These are phyloP conservation scores for Mitragyna speciosa DNA, from an alignment of 257 asterid genomes.

Conservation along the genomic window DNA sequence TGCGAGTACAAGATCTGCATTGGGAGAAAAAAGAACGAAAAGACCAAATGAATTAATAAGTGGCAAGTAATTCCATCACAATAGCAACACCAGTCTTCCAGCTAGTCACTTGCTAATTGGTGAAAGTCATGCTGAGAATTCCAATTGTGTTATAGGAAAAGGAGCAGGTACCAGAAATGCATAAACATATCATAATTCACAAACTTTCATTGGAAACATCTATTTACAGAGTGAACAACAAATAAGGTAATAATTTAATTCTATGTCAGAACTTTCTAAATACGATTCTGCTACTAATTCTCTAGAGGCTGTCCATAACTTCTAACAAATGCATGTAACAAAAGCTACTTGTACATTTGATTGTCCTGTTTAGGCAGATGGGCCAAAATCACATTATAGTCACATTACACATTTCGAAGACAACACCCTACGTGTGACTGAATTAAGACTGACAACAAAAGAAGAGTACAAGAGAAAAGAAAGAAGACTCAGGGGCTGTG, in stretches of 20 bases:
- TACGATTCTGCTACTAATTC: background rate
- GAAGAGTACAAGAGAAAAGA: background rate
- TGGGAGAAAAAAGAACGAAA: background rate
- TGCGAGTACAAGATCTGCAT: conserved; percentile 73
- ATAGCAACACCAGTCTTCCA: background rate
- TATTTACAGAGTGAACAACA: background rate
- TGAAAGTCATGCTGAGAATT: background rate
- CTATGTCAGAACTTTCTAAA: background rate
- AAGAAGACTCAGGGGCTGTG: background rate
- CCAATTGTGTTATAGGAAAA: background rate
- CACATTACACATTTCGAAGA: background rate
- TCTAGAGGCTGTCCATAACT: background rate
- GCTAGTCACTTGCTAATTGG: background rate
- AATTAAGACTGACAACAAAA: background rate
- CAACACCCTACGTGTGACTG: no score
- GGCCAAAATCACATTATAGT: background rate
- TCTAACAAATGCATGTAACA: background rate
- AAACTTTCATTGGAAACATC: background rate
- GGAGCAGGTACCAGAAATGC: background rate
- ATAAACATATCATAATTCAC: background rate
- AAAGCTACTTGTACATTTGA: background rate
- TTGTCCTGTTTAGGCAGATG: background rate
- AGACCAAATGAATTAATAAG: background rate
- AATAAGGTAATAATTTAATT: background rate
- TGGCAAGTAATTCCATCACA: background rate